Percentiles rank a stretch among this genome's conserved stretches.
phyloP scores from a whole-genome alignment of 2,329 filamentous ascomycete genomes.

The Aspergillus sp. region DNA sequence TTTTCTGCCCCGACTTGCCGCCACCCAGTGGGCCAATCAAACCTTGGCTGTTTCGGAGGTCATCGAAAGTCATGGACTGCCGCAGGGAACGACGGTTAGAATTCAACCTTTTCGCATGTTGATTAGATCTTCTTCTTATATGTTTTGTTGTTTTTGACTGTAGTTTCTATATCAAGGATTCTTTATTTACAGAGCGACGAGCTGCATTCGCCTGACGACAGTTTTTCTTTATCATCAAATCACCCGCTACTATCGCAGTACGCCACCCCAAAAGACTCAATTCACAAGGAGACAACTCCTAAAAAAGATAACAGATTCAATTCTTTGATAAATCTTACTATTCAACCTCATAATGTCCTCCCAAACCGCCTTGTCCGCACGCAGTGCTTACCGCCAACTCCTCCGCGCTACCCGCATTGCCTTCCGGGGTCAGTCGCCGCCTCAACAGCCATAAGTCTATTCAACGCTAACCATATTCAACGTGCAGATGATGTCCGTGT shows the following conservation, averaged over 20 bases:
- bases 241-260: not conserved
- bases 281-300: not conserved
- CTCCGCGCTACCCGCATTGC: conserved; percentile 79
- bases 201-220: not conserved
- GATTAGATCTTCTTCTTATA: not conserved
- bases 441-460: not conserved
- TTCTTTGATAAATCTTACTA: not conserved
- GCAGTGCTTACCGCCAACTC: conserved; percentile 77
- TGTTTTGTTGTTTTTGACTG: not conserved
- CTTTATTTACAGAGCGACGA: not conserved
- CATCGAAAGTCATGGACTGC: conserved; percentile 9
- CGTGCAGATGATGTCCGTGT: conserved; percentile 67
- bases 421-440: conserved; percentile 66
- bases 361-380: conserved; percentile 56
- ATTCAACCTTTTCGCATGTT: not conserved
- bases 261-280: not conserved
- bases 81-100: not conserved
- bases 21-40: conserved; percentile 30
- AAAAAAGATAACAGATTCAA: not conserved
- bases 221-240: not conserved
- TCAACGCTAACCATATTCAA: conserved; percentile 12
- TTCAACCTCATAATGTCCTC: conserved; percentile 24
- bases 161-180: not conserved
- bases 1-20: conserved; percentile 40
- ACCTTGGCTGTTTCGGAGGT: conserved; percentile 27